Percentiles rank a stretch among this genome's conserved stretches.
These are phyloP conservation scores for Vachellia collinsii DNA, from an alignment of 306 rosid genomes.

Conservation along the genomic window DNA sequence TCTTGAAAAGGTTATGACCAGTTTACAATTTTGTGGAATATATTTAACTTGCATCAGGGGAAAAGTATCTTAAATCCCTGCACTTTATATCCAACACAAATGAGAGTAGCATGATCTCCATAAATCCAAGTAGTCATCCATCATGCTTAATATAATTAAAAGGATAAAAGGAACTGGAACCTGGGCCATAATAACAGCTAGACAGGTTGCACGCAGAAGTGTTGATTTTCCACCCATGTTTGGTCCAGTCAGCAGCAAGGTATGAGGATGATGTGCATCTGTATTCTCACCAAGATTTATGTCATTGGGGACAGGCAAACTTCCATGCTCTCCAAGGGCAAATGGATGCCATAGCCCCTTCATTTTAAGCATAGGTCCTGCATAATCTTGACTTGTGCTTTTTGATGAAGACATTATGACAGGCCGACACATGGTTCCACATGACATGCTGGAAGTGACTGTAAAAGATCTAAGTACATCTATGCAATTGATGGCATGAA, in stretches of 20 bases:
- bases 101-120: conserved; percentile 17
- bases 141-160: conserved; percentile 15
- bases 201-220: conserved; percentile 89
- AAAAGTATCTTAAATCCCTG: conserved; percentile 3
- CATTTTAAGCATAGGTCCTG: conserved; percentile 61
- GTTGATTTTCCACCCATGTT: conserved; percentile 99
- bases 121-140: conserved; percentile 1
- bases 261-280: conserved; percentile 60
- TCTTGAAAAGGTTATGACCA: conserved; percentile 6
- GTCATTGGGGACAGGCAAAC: conserved; percentile 83
- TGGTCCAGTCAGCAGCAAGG: conserved; percentile 90
- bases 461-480: conserved; percentile 93
- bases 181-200: conserved; percentile 95
- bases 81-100: neutral
- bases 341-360: conserved; percentile 95
- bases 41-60: conserved; percentile 12
- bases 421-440: conserved; percentile 90
- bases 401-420: conserved; percentile 55
- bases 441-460: conserved; percentile 61
- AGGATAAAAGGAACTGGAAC: conserved; percentile 45
- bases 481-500: conserved; percentile 78
- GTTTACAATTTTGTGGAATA: conserved; percentile 21
- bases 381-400: conserved; percentile 42
- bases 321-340: conserved; percentile 80
- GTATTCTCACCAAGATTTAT: conserved; percentile 73